Percentiles rank a stretch among this genome's conserved stretches.
phyloP scores from a whole-genome alignment of 495 filamentous ascomycete species.

The Neurospora tetraspora region DNA sequence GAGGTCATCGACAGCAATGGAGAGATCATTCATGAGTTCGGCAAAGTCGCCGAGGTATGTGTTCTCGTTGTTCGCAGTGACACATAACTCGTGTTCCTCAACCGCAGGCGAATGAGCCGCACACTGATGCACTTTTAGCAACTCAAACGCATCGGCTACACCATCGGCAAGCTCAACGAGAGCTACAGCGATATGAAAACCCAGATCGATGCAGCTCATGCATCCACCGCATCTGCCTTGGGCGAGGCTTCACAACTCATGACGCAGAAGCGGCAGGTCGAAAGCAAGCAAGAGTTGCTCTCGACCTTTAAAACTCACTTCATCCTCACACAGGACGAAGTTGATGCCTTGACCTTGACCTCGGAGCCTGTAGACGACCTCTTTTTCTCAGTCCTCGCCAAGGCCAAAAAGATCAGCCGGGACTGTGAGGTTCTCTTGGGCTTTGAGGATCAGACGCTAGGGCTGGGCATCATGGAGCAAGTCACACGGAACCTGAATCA shows the following conservation, averaged over 20 bases:
- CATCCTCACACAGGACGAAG: constrained; percentile 69
- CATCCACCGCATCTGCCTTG: constrained; percentile 65
- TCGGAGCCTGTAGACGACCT: constrained; percentile 73
- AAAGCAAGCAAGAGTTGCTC: constrained; percentile 80
- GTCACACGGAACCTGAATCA: constrained; percentile 76
- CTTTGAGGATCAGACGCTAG: constrained; percentile 78
- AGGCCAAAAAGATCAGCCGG: constrained; percentile 75
- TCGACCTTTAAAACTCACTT: constrained; percentile 78
- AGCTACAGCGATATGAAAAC: constrained; percentile 73
- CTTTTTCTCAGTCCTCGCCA: constrained; percentile 73
- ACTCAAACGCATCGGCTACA: constrained; percentile 74
- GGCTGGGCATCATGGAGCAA: constrained; percentile 83
- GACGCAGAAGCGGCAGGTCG: constrained; percentile 61
- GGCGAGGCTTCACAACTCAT: constrained; percentile 70
- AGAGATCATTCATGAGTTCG: constrained; percentile 82
- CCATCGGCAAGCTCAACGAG: constrained; percentile 66
- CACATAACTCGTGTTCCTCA: background rate
- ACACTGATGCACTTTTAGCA: constrained; percentile 36
- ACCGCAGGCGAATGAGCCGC: background rate
- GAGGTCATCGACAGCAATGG: constrained; percentile 92
- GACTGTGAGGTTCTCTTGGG: constrained; percentile 86
- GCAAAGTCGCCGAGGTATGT: constrained; percentile 76
- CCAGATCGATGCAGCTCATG: constrained; percentile 63
- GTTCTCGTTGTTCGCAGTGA: background rate
- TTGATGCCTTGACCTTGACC: constrained; percentile 58